Percentiles rank a stretch among this genome's conserved stretches.
Conservation (phyloP, 169 alveolate species). For the Plasmodium blacklocki region DNA sequence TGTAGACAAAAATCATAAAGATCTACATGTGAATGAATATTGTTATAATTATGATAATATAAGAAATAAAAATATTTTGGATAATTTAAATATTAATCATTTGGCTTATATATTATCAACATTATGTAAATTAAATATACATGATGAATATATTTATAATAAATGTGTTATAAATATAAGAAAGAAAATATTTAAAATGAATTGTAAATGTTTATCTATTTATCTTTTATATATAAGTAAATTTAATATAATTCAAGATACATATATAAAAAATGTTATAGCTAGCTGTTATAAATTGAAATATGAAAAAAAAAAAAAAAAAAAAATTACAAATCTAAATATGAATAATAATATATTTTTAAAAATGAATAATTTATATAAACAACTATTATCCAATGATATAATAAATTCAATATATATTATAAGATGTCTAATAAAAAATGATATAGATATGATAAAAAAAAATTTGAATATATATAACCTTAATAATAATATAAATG, state of each 20-base stretch:
- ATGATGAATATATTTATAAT: slow-evolving; percentile 36
- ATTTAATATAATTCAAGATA: slow-evolving; percentile 33
- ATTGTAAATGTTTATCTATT: slow-evolving; percentile 39
- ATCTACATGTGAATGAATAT: neutral
- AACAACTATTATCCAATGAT: slow-evolving; percentile 27
- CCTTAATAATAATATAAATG: too few species aligned
- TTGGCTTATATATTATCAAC: slow-evolving; percentile 30
- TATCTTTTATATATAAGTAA: slow-evolving; percentile 61
- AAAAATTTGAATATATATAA: too few species aligned
- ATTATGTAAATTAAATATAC: slow-evolving; percentile 28
- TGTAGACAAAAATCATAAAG: too few species aligned
- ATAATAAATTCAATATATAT: slow-evolving; percentile 50
- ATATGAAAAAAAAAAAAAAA: neutral
- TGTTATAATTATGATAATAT: slow-evolving; percentile 5
- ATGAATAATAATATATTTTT: neutral
- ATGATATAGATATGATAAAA: neutral
- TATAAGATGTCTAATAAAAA: slow-evolving; percentile 49
- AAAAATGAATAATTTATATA: slow-evolving; percentile 17
- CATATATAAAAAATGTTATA: slow-evolving; percentile 21
- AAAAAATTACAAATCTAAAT: neutral
- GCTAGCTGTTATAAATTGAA: slow-evolving; percentile 19
- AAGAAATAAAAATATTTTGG: slow-evolving; percentile 24
- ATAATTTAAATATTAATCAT: slow-evolving; percentile 42
- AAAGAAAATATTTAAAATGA: slow-evolving; percentile 52
- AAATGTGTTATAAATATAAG: slow-evolving; percentile 38